Percentiles rank a stretch among this genome's conserved stretches.
Evolutionary conservation across 2,329 filamentous ascomycete species (phyloP).

Genomic region (Botrytis cinerea): DNA sequence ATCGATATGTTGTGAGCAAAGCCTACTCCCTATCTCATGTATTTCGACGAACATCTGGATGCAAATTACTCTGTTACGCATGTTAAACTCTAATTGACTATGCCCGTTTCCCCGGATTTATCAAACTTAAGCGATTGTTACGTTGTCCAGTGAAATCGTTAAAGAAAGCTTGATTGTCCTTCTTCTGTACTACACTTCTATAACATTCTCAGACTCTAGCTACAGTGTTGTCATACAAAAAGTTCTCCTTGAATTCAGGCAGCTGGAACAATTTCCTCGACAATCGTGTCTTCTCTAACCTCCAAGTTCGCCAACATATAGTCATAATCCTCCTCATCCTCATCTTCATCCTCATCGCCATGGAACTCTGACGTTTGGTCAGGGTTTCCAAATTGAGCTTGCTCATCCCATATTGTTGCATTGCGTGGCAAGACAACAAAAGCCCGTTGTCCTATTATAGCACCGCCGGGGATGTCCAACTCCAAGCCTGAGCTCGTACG

Average conservation of each 20-base stretch:
- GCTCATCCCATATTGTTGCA: background rate
- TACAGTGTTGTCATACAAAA: background rate
- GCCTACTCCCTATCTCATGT: too few relatives aligned
- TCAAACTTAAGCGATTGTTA: background rate
- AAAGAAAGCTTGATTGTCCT: background rate
- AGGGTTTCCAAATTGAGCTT: background rate
- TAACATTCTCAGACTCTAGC: background rate
- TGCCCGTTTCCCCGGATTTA: background rate
- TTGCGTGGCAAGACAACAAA: background rate
- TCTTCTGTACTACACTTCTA: background rate
- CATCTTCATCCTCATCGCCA: background rate
- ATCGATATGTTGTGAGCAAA: background rate
- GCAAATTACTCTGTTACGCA: background rate
- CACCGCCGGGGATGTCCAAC: background rate
- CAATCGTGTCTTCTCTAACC: background rate
- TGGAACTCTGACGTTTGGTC: background rate
- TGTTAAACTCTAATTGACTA: background rate
- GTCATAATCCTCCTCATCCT: background rate
- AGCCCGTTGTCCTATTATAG: background rate
- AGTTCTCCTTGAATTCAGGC: background rate
- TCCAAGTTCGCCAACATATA: background rate
- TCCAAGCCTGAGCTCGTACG: background rate
- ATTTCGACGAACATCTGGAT: background rate
- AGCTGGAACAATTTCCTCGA: background rate
- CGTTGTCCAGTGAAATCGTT: background rate